phyloP scores from a whole-genome alignment of 2,329 filamentous ascomycete species.

The Boeremia lycopersici region DNA sequence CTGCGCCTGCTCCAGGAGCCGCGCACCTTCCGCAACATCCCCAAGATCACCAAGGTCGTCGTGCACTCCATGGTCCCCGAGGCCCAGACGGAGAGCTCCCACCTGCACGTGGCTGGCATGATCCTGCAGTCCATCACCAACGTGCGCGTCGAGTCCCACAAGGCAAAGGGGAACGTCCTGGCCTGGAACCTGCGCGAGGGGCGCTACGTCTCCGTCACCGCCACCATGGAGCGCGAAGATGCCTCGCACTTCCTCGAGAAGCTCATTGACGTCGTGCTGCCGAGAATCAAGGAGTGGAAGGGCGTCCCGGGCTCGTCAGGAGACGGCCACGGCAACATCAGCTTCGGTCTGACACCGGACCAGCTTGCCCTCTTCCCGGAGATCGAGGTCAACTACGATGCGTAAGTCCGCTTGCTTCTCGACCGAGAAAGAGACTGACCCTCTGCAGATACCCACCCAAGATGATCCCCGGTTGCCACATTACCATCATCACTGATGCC shows the following conservation, averaged over 20 bases:
- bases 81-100: conserved; percentile 72
- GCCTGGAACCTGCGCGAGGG: conserved; percentile 77
- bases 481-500: conserved; percentile 83
- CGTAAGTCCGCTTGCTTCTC: conserved; percentile 62
- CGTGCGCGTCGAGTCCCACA: conserved; percentile 72
- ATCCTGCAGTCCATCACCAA: conserved; percentile 86
- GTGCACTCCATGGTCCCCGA: conserved; percentile 75
- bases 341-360: conserved; percentile 77
- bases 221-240: conserved; percentile 75
- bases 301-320: conserved; percentile 79
- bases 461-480: conserved; percentile 85
- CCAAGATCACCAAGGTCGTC: conserved; percentile 78
- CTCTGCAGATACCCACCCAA: conserved; percentile 63
- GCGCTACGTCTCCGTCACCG: conserved; percentile 76
- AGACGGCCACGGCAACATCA: conserved; percentile 86
- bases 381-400: conserved; percentile 90
- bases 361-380: conserved; percentile 88
- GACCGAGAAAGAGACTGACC: conserved; percentile 6
- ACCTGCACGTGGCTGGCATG: conserved; percentile 82
- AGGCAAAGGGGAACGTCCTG: conserved; percentile 71
- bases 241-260: conserved; percentile 93
- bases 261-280: conserved; percentile 85
- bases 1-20: conserved; percentile 71
- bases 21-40: conserved; percentile 81
- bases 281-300: conserved; percentile 94